Conservation (phyloP, 257 asterid species). For the Thymus quinquecostatus region DNA sequence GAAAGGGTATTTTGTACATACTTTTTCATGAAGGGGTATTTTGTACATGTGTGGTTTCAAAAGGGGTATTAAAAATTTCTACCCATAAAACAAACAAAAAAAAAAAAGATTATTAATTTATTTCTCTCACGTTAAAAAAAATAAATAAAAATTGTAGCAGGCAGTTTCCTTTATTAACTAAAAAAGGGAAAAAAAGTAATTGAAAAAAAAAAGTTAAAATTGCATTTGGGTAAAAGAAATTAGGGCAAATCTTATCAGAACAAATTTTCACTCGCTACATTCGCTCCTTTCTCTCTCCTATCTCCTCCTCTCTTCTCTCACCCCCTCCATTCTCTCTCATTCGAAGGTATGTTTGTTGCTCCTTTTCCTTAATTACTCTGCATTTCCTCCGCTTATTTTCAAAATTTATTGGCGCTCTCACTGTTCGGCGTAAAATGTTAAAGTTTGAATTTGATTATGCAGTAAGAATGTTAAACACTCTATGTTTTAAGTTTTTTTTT, state of each 20-base stretch:
- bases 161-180: too few species aligned
- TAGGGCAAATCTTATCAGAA: slow-evolving; percentile 42
- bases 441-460: slow-evolving; percentile 26
- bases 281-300: slow-evolving; percentile 29
- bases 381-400: not conserved
- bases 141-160: too few species aligned
- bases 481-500: not conserved
- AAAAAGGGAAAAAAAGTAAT: not conserved
- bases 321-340: slow-evolving; percentile 22
- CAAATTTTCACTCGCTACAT: slow-evolving; percentile 27
- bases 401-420: slow-evolving; percentile 3
- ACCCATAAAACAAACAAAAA: too few species aligned
- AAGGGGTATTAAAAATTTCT: too few species aligned
- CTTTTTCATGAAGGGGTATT: too few species aligned
- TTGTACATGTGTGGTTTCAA: too few species aligned
- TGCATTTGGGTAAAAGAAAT: slow-evolving; percentile 20
- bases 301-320: slow-evolving; percentile 16
- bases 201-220: not conserved
- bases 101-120: too few species aligned
- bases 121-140: too few species aligned
- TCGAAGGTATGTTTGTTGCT: slow-evolving; percentile 30
- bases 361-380: slow-evolving; percentile 11
- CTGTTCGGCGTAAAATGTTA: slow-evolving; percentile 12
- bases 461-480: not conserved
- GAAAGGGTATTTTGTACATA: too few species aligned